phyloP scores from a whole-genome alignment of 345 rosid species.

The Gossypium rotundifolium region DNA sequence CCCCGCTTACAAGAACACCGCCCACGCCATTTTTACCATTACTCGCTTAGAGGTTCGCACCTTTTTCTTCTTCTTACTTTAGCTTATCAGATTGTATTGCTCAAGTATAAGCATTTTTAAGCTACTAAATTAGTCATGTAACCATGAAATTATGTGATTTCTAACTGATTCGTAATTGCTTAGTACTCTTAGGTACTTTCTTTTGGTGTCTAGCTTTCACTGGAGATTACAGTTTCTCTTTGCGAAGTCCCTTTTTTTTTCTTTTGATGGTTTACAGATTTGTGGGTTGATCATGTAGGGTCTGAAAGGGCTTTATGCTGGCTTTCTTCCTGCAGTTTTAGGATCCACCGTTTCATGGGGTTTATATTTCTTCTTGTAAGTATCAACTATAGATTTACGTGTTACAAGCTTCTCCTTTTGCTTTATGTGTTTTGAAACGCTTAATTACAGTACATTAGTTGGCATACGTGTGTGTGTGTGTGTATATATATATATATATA shows the following conservation, averaged over 20 bases:
- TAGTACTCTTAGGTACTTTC: constrained; percentile 17
- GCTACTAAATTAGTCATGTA: background rate
- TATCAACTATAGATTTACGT: background rate
- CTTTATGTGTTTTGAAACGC: background rate
- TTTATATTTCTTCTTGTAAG: constrained; percentile 92
- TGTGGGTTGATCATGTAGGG: constrained; percentile 39
- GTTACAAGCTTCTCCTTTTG: background rate
- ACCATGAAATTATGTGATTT: background rate
- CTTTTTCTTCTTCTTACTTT: constrained; percentile 23
- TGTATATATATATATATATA: background rate
- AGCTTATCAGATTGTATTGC: background rate
- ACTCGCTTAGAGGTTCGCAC: constrained; percentile 64
- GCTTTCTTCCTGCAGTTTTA: constrained; percentile 78
- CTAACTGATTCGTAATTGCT: background rate
- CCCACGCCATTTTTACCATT: constrained; percentile 70
- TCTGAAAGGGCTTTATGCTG: constrained; percentile 82
- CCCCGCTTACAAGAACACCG: constrained; percentile 80
- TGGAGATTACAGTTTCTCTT: background rate
- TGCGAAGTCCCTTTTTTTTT: background rate
- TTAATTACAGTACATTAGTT: background rate
- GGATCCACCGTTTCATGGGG: constrained; percentile 94
- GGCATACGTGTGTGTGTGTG: background rate
- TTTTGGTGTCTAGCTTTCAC: background rate
- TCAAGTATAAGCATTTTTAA: background rate
- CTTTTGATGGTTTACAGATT: background rate